Percentiles rank a stretch among this genome's conserved stretches.
Conservation (phyloP, 1,284 basidiomycete genomes). For the Apiotrichum mycotoxinovorans region DNA sequence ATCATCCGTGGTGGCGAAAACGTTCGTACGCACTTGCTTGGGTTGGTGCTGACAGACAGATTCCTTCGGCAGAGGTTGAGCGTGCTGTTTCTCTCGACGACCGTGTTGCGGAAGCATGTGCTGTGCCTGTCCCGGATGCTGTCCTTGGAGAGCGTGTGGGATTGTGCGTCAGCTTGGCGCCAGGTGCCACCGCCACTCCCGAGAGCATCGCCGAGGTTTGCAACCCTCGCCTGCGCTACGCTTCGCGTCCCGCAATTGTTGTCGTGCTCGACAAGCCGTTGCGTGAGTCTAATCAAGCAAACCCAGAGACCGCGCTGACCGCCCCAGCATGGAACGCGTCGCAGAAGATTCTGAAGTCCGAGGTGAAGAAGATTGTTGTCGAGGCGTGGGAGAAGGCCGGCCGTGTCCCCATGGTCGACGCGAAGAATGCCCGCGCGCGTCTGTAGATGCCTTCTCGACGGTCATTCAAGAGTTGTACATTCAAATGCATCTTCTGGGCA, state of each 20-base stretch:
- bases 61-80: slow-evolving; percentile 41
- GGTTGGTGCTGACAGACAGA: slow-evolving; percentile 35
- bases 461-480: too few species aligned
- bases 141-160: slow-evolving; percentile 42
- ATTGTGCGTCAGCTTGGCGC: slow-evolving; percentile 29
- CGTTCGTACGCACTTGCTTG: slow-evolving; percentile 29
- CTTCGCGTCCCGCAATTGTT: slow-evolving; percentile 14
- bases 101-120: slow-evolving; percentile 35
- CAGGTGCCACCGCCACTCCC: slow-evolving; percentile 4
- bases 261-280: slow-evolving; percentile 22
- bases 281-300: too few species aligned
- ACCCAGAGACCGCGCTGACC: too few species aligned
- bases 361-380: slow-evolving; percentile 19
- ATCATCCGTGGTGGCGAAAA: slow-evolving; percentile 48
- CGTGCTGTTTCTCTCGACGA: slow-evolving; percentile 37
- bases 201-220: slow-evolving; percentile 4
- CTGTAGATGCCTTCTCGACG: too few species aligned
- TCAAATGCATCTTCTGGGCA: too few species aligned
- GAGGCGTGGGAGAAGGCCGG: slow-evolving; percentile 13
- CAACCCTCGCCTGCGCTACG: slow-evolving; percentile 8
- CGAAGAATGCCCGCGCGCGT: background rate
- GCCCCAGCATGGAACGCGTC: slow-evolving; percentile 16
- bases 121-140: slow-evolving; percentile 35
- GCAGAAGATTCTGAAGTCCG: slow-evolving; percentile 17
- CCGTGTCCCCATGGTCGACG: slow-evolving; percentile 15